These are phyloP conservation scores for Pleurostoma richardsiae DNA, from an alignment of 2,329 filamentous ascomycete species.

Conservation along the genomic window DNA sequence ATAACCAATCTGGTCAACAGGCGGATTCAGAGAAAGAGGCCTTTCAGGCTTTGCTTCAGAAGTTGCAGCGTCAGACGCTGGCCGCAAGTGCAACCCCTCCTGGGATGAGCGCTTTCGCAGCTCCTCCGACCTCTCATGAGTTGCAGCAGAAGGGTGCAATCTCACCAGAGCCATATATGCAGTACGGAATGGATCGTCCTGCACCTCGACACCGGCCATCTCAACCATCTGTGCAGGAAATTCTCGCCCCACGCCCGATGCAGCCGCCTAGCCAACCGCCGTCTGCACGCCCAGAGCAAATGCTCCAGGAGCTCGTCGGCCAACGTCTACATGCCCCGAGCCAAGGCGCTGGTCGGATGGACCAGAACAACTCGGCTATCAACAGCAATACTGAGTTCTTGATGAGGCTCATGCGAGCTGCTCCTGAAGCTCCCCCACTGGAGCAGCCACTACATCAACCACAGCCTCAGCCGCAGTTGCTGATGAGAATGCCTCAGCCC, in stretches of 20 bases:
- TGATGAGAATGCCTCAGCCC: constrained; percentile 49
- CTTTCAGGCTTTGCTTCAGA: constrained; percentile 76
- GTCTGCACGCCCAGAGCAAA: constrained; percentile 48
- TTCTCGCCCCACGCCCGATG: constrained; percentile 43
- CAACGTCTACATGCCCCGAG: constrained; percentile 53
- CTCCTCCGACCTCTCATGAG: constrained; percentile 23
- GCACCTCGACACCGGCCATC: constrained; percentile 33
- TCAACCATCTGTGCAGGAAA: constrained; percentile 41
- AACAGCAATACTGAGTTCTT: constrained; percentile 77
- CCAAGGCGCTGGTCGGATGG: constrained; percentile 41
- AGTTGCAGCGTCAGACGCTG: constrained; percentile 61
- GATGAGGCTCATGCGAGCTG: constrained; percentile 72
- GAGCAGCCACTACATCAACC: constrained; percentile 23
- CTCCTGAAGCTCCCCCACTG: constrained; percentile 32
- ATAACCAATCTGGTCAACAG: constrained; percentile 10
- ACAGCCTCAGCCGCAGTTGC: constrained; percentile 45
- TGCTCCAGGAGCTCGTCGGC: constrained; percentile 55
- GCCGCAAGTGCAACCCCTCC: constrained; percentile 38
- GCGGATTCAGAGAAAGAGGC: constrained; percentile 74
- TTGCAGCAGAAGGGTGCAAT: constrained; percentile 29
- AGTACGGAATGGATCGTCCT: constrained; percentile 37
- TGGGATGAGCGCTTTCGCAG: constrained; percentile 34
- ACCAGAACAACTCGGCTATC: constrained; percentile 31
- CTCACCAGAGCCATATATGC: constrained; percentile 44
- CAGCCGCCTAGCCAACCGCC: constrained; percentile 38